Evolutionary conservation across 768 basidiomycete genomes (phyloP).

Genomic region (Botryobasidium botryosum): DNA sequence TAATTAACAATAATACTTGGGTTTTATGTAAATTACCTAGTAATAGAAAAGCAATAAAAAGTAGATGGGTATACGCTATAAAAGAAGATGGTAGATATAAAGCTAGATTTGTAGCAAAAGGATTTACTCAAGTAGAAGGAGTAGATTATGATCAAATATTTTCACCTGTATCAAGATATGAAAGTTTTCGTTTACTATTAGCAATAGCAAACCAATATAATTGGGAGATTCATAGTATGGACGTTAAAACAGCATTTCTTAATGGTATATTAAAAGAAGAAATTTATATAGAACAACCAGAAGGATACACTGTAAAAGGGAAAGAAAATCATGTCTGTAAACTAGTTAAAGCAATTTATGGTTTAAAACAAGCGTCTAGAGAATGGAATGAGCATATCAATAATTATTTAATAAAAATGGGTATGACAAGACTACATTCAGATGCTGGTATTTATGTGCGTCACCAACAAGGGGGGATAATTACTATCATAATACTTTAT

Average conservation of each 20-base stretch:
- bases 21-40: neutral
- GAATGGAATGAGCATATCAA: slow-evolving; percentile 13
- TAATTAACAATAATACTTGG: neutral
- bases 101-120: slow-evolving; percentile 7
- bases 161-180: slow-evolving; percentile 17
- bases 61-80: neutral
- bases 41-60: neutral
- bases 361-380: slow-evolving; percentile 1
- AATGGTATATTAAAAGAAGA: slow-evolving; percentile 21
- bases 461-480: slow-evolving; percentile 12
- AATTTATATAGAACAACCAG: slow-evolving; percentile 14
- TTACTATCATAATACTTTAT: slow-evolving; percentile 3
- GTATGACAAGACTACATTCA: neutral
- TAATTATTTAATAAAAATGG: neutral
- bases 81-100: slow-evolving; percentile 9
- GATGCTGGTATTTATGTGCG: slow-evolving; percentile 13
- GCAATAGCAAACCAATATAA: slow-evolving; percentile 22
- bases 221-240: slow-evolving; percentile 26
- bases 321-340: slow-evolving; percentile 7
- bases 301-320: too few relatives aligned
- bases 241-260: slow-evolving; percentile 29
- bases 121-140: slow-evolving; percentile 10
- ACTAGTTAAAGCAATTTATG: slow-evolving; percentile 13
- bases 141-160: slow-evolving; percentile 13
- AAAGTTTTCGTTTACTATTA: slow-evolving; percentile 18